These are phyloP conservation scores for Centrapalus pauciflorus DNA, from an alignment of 129 eudicot genomes.

Conservation along the genomic window DNA sequence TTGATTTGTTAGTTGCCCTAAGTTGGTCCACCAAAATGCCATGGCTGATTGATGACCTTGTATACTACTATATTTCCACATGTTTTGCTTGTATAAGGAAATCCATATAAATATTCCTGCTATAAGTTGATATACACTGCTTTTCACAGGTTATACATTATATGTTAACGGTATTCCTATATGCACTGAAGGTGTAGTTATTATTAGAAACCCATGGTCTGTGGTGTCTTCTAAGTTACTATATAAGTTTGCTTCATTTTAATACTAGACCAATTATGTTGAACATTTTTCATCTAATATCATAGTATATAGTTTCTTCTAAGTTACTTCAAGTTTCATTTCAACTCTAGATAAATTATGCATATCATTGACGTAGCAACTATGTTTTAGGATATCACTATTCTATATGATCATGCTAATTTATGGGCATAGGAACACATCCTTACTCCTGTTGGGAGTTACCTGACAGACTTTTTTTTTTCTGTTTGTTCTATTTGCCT, in stretches of 20 bases:
- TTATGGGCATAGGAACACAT: background rate
- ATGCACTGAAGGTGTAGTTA: background rate
- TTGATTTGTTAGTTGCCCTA: no score
- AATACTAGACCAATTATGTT: no score
- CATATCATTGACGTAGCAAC: background rate
- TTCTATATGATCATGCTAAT: background rate
- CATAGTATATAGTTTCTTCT: no score
- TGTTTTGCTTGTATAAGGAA: background rate
- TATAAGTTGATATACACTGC: background rate
- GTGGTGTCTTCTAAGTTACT: background rate
- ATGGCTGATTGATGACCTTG: background rate
- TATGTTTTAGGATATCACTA: background rate
- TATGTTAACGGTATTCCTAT: background rate
- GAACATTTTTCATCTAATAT: no score
- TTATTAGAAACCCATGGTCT: background rate
- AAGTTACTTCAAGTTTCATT: no score
- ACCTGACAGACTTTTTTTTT: background rate
- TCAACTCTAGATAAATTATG: background rate
- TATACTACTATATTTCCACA: no score
- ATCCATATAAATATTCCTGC: background rate
- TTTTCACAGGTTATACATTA: no score
- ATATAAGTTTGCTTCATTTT: background rate
- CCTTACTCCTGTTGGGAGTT: background rate
- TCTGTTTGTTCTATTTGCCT: no score
- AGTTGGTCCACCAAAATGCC: background rate